Percentiles rank a stretch among this genome's conserved stretches.
These are phyloP conservation scores for Nyctanthes arbortristis DNA, from an alignment of 257 asterid genomes.

Conservation along the genomic window DNA sequence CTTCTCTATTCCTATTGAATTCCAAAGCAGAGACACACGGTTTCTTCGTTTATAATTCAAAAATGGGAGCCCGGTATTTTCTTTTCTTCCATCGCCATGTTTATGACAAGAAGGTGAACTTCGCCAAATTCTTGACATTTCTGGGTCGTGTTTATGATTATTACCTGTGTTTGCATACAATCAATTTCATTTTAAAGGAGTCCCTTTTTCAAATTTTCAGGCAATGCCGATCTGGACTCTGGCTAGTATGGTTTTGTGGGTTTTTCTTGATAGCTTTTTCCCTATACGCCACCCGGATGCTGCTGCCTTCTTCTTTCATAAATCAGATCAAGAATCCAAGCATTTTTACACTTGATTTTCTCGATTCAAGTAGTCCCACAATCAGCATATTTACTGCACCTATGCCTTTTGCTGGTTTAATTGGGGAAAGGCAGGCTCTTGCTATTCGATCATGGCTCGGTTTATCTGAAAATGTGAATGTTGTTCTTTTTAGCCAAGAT, in stretches of 20 bases:
- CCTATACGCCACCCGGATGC: conserved; percentile 67
- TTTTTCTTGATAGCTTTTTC: conserved; percentile 63
- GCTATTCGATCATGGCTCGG: conserved; percentile 95
- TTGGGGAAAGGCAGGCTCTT: conserved; percentile 66
- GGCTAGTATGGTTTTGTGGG: conserved; percentile 82
- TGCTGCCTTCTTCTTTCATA: conserved; percentile 44
- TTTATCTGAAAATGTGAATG: conserved; percentile 52
- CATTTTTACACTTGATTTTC: conserved; percentile 27
- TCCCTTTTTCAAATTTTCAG: conserved; percentile 35
- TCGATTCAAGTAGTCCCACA: conserved; percentile 45
- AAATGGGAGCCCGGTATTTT: conserved; percentile 38
- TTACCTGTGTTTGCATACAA: conserved; percentile 4
- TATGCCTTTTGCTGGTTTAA: conserved; percentile 59
- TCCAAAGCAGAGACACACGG: conserved; percentile 4
- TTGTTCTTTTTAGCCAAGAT: conserved; percentile 80
- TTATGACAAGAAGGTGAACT: conserved; percentile 52
- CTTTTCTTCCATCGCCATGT: conserved; percentile 31
- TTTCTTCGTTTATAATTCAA: background rate
- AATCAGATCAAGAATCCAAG: conserved; percentile 37
- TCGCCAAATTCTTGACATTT: conserved; percentile 8
- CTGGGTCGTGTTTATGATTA: conserved; percentile 16
- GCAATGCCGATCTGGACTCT: conserved; percentile 60
- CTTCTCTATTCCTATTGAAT: conserved; percentile 20
- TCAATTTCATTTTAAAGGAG: background rate
- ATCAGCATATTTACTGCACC: conserved; percentile 81